These are phyloP conservation scores for Botryococcus braunii DNA, from an alignment of 163 green algal species.

Conservation along the genomic window DNA sequence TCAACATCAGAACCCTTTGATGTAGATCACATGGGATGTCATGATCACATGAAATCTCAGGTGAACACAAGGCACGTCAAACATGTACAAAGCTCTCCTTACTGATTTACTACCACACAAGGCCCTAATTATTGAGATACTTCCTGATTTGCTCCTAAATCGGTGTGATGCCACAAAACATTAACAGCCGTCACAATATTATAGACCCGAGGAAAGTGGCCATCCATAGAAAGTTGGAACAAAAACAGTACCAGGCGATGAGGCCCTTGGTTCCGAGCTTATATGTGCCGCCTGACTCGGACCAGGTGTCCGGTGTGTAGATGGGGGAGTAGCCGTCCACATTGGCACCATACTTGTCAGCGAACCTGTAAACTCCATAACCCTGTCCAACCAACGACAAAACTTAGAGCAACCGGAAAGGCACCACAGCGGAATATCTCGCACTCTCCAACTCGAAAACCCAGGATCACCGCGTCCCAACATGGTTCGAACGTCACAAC, in stretches of 20 bases:
- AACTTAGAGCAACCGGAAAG: no score
- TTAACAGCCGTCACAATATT: not conserved
- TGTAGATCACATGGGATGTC: no score
- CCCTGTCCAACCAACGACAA: constrained; percentile 44
- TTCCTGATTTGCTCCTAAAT: not conserved
- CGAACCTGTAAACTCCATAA: constrained; percentile 67
- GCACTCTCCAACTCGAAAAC: no score
- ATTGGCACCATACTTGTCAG: constrained; percentile 91
- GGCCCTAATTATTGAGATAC: not conserved
- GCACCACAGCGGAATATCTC: no score
- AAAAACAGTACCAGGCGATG: constrained; percentile 62
- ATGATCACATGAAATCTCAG: no score
- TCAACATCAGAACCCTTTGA: no score
- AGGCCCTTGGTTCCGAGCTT: constrained; percentile 82
- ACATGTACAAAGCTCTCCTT: not conserved
- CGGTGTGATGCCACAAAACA: not conserved
- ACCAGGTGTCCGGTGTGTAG: constrained; percentile 92
- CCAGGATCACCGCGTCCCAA: no score
- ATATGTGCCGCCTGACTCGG: constrained; percentile 75
- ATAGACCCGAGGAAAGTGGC: not conserved
- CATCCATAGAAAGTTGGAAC: not conserved
- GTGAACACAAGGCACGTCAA: not conserved
- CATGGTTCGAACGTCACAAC: no score
- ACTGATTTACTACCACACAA: not conserved
- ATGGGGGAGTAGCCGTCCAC: constrained; percentile 95